Base-by-base conservation (phyloP, 805 yeast genomes). In the Monosporozyma solicola region DNA sequence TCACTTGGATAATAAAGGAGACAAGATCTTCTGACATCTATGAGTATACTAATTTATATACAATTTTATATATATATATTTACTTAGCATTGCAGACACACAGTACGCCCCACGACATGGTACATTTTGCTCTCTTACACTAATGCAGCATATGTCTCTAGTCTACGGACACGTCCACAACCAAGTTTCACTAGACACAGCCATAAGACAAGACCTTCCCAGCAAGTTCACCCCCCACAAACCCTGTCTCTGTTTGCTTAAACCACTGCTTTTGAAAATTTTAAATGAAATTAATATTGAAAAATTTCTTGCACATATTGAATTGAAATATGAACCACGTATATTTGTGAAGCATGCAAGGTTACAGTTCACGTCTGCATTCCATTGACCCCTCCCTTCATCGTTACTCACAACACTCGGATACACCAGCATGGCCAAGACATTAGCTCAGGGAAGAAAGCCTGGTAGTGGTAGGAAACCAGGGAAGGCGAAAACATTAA, bases 381-480 rank as follows among this genome's bases (percentile, higher is more conserved):
- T 20, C 20, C 20, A 20, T 20, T 20, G 20, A 20, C 20, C 20
- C 20, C 10, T 31, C 33, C 33, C 7, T 31, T 31, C 37, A 32
- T 32, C 15, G 13, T 11, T 13, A 32, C 11, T 32, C 15, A 32
- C 37, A 4, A 10, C 37, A 32, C 15, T 11, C 15, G 5, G 5
- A 32, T 4, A 32, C 15, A 4, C 31, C 25, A 10, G 2, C 3
- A 66, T 67, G 71, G 71, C 70, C 20, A 67, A 67, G 57, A 67
- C 69, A 31, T 58, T 67, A 51, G 68, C 68, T 22, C 67, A 66
- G 53, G 71, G 71, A 9, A 60, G 71, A 48, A 67, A 66, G 47
- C 70, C 70, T 6, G 71, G 71, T 1, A 63, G 68, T 53, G 71
- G 71, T 6, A 61, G 71, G 50, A 67, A 65, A 48, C 70, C 71